Evolutionary conservation across 768 basidiomycete species (phyloP), one percentile per base, ranked within the genome.

Genomic region (Chalciporus sphaerocephalus): DNA sequence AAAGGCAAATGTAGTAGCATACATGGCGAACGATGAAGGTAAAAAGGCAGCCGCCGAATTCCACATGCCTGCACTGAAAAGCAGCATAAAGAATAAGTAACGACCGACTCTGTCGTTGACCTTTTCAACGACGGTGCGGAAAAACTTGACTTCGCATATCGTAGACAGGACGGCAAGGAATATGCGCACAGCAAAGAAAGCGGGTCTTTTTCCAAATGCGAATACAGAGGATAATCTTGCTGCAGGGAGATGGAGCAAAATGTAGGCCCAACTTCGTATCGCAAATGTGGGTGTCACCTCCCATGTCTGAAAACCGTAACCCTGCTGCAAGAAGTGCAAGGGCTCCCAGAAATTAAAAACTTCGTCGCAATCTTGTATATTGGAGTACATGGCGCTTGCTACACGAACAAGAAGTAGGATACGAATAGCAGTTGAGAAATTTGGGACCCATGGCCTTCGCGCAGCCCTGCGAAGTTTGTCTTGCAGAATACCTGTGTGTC

Each of bases 331-430:
- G 60, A 93, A 94, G 69, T 99, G 96, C 13, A 99, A 70, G 16
- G 96, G 96, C 61, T 98, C 96, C 92, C 92, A 98, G 67, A 96
- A 99, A 69, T 99, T 99, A 77, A 84, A 99, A 11, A 96, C 96
- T 80, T 99, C 96, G 60, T 99, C 96, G 52, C 96, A 98, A 61
- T 98, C 96, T 57, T 84, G 81, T 45, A 95, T 89, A 54, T 92
- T 92, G 11, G 87, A 80, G 61, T 98, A 98, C 93, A 99, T 97
- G 2, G 93, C 96, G 1, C 78, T 83, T 20, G 80, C 69, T 23
- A 93, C 75, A 16, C 96, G 80, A 15, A 96, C 59, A 13, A 98
- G 75, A 40, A 96, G 69, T 32, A 97, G 62, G 32, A 96, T 76
- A 38, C 94, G 81, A 49, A 97, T 71, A 5, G 93, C 96, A 6